Base-by-base conservation (phyloP, 2,329 filamentous ascomycete species). In the Zalaria obscura region DNA sequence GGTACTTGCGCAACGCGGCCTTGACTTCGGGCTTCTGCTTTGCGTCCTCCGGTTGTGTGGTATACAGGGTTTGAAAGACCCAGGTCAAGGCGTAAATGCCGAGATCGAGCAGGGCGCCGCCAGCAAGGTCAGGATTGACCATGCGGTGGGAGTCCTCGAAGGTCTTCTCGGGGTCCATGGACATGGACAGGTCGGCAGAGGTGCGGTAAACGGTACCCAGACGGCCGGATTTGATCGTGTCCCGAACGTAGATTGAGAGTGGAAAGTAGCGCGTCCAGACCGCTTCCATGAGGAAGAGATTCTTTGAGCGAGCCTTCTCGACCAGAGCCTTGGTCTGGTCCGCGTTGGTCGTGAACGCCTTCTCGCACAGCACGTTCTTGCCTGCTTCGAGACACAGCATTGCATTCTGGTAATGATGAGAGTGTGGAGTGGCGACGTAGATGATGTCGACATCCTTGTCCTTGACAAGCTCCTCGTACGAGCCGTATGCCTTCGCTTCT, bases 261-360 rank as follows among this genome's bases (percentile, higher is more conserved):
- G 87, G 87, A 65, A 93, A 91, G 65, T 81, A 91, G 45, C 87
- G 72, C 31, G 85, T 93, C 87, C 86, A 93, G 18, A 93, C 84
- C 27, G 59, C 59, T 63, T 89, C 83, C 82, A 88, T 87, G 46
- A 89, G 64, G 50, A 62, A 62, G 1, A 69, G 83, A 81, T 50
- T 85, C 69, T 86, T 89, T 54, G 75, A 70, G 57, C 68, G 74
- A 5, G 87, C 87, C 45, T 75, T 78, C 47, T 80, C 75, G 39
- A 80, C 73, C 26, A 94, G 70, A 57, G 77, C 77, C 61, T 75
- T 76, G 25, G 82, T 69, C 63, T 94, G 87, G 6, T 76, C 69
- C 3, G 82, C 85, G 48, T 81, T 93, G 47, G 89, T 83, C 1
- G 86, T 93, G 53, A 94, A 80, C 0, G 87, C 76, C 69, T 94